Base-by-base conservation (phyloP, 345 rosid genomes). In the Camelina neglecta region DNA sequence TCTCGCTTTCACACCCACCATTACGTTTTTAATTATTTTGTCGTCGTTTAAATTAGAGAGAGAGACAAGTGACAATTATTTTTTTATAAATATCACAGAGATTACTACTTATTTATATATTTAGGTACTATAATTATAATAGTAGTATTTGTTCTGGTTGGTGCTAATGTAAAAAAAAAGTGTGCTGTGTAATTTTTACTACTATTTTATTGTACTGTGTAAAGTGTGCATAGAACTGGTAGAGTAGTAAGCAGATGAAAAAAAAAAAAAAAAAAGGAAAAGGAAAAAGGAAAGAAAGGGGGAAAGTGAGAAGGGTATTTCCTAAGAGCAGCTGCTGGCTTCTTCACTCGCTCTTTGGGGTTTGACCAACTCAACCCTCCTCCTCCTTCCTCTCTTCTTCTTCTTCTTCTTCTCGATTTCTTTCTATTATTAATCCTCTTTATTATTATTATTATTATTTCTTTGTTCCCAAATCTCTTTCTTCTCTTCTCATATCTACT, bases 341-440 rank as follows among this genome's bases (percentile, higher is more conserved):
- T 4, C 2, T 77, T 71, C 72, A 71, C 76, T 71, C 77, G 76
- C 74, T 66, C 69, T 73, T 21, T 11, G 65, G 60, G 69, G 69
- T 79, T 79, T 79, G 82, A 79, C 82, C 79, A 74, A 69, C 82
- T 77, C 72, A 72, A 54, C 79, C 47, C 51, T 29, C 49, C 67
- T 77, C 44, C 83, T 59, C 76, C 74, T 84, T 78, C 85, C 67
- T 75, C 83, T 23, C 82, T 67, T 67, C 83, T 74, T 75, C 23
- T 21, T 21, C 65, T 62, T 68, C 79, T 8, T 18, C 18, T 4
- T 3, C 63, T 15, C 3, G 31, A 29, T 29, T 29, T 29, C 66
- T 60, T 65, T 21, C 11, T 44, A 39, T 36, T 77, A 66, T 69
- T 54, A 61, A 64, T 71, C 74, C 23, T 7, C 38, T 9, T 35